Conservation (phyloP, 768 basidiomycete species). For the Termitomyces heimii region DNA sequence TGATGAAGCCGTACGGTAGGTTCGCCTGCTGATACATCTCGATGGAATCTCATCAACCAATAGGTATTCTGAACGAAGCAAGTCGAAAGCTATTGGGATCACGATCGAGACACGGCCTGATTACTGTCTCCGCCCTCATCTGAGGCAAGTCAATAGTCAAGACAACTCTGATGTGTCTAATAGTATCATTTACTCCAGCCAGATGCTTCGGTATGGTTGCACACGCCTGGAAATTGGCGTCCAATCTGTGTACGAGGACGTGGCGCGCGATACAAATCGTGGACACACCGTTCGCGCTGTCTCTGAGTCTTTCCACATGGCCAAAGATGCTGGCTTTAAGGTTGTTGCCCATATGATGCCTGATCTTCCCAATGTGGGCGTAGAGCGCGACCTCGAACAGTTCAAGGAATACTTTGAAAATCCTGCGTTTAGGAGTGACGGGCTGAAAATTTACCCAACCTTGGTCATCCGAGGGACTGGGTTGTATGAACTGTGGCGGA, state of each 20-base stretch:
- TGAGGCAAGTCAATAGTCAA: conserved; percentile 47
- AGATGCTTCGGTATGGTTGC: conserved; percentile 99
- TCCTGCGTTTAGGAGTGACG: conserved; percentile 94
- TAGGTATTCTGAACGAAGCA: conserved; percentile 93
- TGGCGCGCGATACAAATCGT: conserved; percentile 96
- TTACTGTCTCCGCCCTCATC: conserved; percentile 94
- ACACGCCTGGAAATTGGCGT: conserved; percentile 98
- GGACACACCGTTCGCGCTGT: conserved; percentile 98
- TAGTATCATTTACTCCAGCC: conserved; percentile 37
- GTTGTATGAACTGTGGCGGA: conserved; percentile 92
- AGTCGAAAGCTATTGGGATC: conserved; percentile 98
- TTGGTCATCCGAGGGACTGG: conserved; percentile 97
- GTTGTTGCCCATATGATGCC: conserved; percentile 99
- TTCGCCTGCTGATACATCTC: background rate
- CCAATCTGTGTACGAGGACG: conserved; percentile 98
- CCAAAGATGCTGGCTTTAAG: conserved; percentile 99
- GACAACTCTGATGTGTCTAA: background rate
- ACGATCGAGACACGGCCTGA: conserved; percentile 99
- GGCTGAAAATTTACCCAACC: conserved; percentile 97
- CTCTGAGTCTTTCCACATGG: conserved; percentile 93
- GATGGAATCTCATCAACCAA: background rate
- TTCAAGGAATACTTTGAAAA: conserved; percentile 99
- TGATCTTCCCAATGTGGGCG: conserved; percentile 94
- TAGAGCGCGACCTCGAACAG: conserved; percentile 95
- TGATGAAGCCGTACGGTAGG: conserved; percentile 88